Evolutionary conservation across 805 yeast species (phyloP).

Genomic region (Candida odintsovae): DNA sequence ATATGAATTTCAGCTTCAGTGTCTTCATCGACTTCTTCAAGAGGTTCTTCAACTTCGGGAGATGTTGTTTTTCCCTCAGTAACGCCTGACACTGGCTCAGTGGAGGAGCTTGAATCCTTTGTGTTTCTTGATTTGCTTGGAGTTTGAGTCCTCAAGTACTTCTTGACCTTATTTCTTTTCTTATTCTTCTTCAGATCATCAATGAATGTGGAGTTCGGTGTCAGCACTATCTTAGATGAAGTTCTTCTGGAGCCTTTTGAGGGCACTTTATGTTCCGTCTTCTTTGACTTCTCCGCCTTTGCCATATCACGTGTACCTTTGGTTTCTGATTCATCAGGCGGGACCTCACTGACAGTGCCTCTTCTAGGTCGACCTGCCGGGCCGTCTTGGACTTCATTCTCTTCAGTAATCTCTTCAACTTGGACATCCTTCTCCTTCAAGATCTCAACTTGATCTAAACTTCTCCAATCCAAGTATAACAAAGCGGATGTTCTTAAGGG

Average conservation of each 20-base stretch:
- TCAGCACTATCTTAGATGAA: background rate
- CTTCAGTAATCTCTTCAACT: background rate
- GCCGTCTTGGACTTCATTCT: background rate
- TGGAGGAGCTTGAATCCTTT: background rate
- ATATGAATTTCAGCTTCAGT: constrained; percentile 27
- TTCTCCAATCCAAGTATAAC: constrained; percentile 80
- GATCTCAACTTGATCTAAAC: constrained; percentile 46
- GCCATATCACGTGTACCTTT: background rate
- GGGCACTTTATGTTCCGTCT: background rate
- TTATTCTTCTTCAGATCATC: background rate
- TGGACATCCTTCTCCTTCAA: constrained; percentile 7
- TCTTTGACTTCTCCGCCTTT: background rate
- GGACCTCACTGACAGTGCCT: constrained; percentile 11
- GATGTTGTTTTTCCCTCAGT: background rate
- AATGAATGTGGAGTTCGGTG: background rate
- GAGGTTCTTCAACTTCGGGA: background rate
- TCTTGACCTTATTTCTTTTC: constrained; percentile 12
- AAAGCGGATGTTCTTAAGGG: constrained; percentile 88
- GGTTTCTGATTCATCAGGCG: constrained; percentile 1
- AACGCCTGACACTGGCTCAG: background rate
- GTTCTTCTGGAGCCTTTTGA: background rate
- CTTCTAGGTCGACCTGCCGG: constrained; percentile 22
- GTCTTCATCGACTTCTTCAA: background rate
- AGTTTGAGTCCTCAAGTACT: constrained; percentile 20
- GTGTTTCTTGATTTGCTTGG: background rate